Percentiles rank a stretch among this genome's conserved stretches.
These are phyloP conservation scores for Trichoderma simmonsii DNA, from an alignment of 2,329 filamentous ascomycete species.

Conservation along the genomic window DNA sequence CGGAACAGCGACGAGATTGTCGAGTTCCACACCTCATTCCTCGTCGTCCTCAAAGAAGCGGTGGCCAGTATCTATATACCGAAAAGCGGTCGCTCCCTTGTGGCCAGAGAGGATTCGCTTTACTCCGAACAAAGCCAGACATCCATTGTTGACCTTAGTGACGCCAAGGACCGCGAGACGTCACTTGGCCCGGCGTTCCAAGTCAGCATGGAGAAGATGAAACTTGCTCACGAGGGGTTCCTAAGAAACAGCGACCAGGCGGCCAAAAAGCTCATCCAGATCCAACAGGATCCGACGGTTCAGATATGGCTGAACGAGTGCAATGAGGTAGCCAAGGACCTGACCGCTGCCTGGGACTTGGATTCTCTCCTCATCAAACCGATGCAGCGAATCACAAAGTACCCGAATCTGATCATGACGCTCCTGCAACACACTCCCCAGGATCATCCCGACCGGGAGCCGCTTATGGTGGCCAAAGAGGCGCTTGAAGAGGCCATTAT, in stretches of 20 bases:
- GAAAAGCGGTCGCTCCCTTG: conserved; percentile 43
- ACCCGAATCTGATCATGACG: conserved; percentile 79
- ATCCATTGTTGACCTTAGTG: conserved; percentile 43
- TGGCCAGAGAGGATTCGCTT: conserved; percentile 42
- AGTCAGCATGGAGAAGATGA: conserved; percentile 58
- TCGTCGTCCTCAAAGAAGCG: conserved; percentile 75
- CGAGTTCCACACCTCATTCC: conserved; percentile 76
- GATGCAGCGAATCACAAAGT: conserved; percentile 91
- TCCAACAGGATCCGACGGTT: conserved; percentile 61
- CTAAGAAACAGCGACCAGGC: conserved; percentile 62
- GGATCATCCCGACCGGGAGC: conserved; percentile 77
- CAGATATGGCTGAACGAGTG: conserved; percentile 91
- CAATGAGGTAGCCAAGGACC: conserved; percentile 84
- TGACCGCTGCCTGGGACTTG: conserved; percentile 91
- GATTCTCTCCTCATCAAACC: conserved; percentile 97
- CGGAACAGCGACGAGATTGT: conserved; percentile 91
- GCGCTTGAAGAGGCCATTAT: conserved; percentile 65
- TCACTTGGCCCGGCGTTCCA: conserved; percentile 53
- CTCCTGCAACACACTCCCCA: conserved; percentile 74
- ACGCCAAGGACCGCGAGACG: conserved; percentile 52
- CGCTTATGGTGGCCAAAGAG: conserved; percentile 54
- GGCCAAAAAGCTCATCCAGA: conserved; percentile 58
- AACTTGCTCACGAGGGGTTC: conserved; percentile 58
- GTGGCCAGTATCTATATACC: conserved; percentile 76
- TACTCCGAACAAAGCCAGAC: conserved; percentile 41